These are phyloP conservation scores for Carallia pectinifolia DNA, from an alignment of 345 rosid genomes.

Conservation along the genomic window DNA sequence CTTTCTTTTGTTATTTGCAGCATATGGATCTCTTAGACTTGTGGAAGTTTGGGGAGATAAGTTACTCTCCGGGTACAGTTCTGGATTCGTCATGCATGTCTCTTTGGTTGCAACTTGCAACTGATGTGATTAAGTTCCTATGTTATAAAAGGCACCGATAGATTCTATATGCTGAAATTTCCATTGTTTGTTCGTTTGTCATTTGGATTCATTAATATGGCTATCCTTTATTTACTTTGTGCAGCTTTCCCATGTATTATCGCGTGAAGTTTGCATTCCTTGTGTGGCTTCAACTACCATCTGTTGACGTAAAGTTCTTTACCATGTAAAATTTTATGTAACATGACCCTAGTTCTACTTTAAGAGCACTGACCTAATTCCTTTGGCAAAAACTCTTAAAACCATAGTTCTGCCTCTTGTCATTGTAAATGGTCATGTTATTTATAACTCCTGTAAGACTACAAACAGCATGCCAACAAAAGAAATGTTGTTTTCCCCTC, in stretches of 20 bases:
- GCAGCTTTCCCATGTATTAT: conserved; percentile 67
- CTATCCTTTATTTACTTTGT: conserved; percentile 2
- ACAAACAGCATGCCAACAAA: no score
- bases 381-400: no score
- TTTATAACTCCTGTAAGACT: no score
- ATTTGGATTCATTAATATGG: background rate
- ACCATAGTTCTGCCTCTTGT: no score
- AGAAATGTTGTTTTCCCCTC: no score
- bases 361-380: no score
- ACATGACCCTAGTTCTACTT: background rate
- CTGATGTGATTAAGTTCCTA: no score
- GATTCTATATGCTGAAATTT: background rate
- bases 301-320: conserved; percentile 31
- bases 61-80: conserved; percentile 41
- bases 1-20: conserved; percentile 30
- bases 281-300: conserved; percentile 62
- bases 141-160: background rate
- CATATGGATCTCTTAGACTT: conserved; percentile 47
- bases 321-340: background rate
- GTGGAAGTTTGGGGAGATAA: conserved; percentile 46
- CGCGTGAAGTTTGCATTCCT: conserved; percentile 71
- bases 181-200: background rate
- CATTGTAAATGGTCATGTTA: background rate
- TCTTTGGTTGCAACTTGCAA: background rate
- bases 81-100: background rate